phyloP scores from a whole-genome alignment of 805 yeast genomes.

The Debaryomyces castellii region DNA sequence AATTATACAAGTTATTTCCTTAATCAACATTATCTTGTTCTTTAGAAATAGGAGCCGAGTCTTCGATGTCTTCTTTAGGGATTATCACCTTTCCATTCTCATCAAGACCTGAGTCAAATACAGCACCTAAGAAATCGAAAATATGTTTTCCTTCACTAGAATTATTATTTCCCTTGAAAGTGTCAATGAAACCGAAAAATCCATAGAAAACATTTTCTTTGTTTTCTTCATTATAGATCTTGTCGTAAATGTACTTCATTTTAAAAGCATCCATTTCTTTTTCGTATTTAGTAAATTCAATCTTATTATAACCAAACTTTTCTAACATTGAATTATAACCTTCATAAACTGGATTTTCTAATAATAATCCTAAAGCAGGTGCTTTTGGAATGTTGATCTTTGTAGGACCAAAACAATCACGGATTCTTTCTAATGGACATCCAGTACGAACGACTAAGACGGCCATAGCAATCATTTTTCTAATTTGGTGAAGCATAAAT shows the following conservation, averaged over 20 bases:
- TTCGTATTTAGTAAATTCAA: constrained; percentile 66
- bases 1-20: not conserved
- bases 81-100: constrained; percentile 4
- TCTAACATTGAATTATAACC: constrained; percentile 71
- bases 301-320: constrained; percentile 73
- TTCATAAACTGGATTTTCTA: constrained; percentile 91
- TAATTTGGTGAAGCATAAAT: constrained; percentile 95
- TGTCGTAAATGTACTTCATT: constrained; percentile 84
- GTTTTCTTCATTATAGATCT: constrained; percentile 86
- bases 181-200: constrained; percentile 87
- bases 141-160: constrained; percentile 55
- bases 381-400: constrained; percentile 94
- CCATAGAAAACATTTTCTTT: constrained; percentile 87
- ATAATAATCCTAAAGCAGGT: constrained; percentile 87
- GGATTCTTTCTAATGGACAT: constrained; percentile 72
- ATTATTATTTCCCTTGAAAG: constrained; percentile 48
- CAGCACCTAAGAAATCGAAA: constrained; percentile 57
- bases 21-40: constrained; percentile 18
- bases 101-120: constrained; percentile 19
- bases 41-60: constrained; percentile 6
- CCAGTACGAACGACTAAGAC: constrained; percentile 82
- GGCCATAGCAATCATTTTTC: constrained; percentile 98
- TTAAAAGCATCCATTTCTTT: constrained; percentile 82
- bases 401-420: constrained; percentile 70
- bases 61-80: constrained; percentile 8